These are phyloP conservation scores for Diplogelasinospora grovesii DNA, from an alignment of 495 filamentous ascomycete genomes.

Conservation along the genomic window DNA sequence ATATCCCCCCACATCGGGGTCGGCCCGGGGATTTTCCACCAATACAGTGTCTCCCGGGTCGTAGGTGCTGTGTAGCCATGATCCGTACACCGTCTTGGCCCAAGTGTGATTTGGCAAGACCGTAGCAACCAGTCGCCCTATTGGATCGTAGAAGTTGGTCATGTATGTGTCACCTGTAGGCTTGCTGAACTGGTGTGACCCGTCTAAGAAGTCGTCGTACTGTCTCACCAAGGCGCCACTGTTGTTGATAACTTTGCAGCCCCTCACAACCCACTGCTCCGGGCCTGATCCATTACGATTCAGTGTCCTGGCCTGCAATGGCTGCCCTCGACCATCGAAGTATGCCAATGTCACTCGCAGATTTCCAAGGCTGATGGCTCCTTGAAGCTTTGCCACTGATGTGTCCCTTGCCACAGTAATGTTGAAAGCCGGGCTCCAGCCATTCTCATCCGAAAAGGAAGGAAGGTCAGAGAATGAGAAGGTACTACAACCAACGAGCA, in stretches of 20 bases:
- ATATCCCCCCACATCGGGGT: background rate
- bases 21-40: background rate
- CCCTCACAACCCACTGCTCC: background rate
- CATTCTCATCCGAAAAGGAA: no score
- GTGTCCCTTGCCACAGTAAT: no score
- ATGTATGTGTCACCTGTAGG: background rate
- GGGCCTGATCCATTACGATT: no score
- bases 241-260: background rate
- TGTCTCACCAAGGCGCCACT: background rate
- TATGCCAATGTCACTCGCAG: background rate
- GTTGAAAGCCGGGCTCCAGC: no score
- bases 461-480: no score
- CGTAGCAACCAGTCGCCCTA: background rate
- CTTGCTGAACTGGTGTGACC: background rate
- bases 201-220: background rate
- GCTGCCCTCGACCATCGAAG: no score
- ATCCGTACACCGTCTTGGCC: background rate
- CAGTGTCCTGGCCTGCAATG: no score
- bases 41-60: background rate
- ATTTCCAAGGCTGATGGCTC: background rate
- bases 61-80: background rate
- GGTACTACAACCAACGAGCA: no score
- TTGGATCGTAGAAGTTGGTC: background rate
- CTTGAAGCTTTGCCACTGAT: no score
- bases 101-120: background rate